Evolutionary conservation across 1,139 yeast genomes (phyloP), one percentile per base, ranked within the genome.

Genomic region (Taphrina populina): DNA sequence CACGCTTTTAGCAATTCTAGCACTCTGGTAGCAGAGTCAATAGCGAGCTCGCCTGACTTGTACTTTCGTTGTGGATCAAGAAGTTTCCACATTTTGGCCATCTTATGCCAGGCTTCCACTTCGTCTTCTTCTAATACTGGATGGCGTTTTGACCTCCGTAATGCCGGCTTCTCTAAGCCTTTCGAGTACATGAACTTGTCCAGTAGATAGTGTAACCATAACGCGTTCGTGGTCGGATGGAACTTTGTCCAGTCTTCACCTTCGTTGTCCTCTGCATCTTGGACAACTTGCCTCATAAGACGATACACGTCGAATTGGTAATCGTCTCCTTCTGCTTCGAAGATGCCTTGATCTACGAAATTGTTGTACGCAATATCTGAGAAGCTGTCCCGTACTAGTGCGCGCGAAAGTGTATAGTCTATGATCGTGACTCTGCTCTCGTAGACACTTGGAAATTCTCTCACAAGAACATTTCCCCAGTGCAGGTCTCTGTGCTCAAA

Each of bases 401-500:
- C 77, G 57, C 87, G 70, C 6, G 82, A 73, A 19, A 80, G 69
- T 2, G 82, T 77, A 61, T 77, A 79, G 64, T 80, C 84, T 58
- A 81, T 77, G n/a, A 83, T 64, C 6, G 79, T 77, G 10, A 80
- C 79, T 26, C 49, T 45, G 36, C 29, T 44, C 15, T 61, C 62
- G 6, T 41, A 51, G 2, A 53, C 33, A n/a, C 49, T 59, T 4
- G 47, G 13, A 19, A 4, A 51, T 19, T 41, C 49, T 34, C 60
- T 59, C 52, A 71, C 69, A 56, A 68, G 69, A 52, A 83, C 70
- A 63, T 83, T 83, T n/a, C 82, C 82, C 75, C 83, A 74, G 61
- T 80, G 83, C 59, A 83, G 68, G 65, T 82, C 84, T 27, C 88
- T 73, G 64, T 83, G 88, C 67, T 83, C 88, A 67, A 82, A 82